Evolutionary conservation across 257 asterid genomes (phyloP).

Genomic region (Lavandula angustifolia): DNA sequence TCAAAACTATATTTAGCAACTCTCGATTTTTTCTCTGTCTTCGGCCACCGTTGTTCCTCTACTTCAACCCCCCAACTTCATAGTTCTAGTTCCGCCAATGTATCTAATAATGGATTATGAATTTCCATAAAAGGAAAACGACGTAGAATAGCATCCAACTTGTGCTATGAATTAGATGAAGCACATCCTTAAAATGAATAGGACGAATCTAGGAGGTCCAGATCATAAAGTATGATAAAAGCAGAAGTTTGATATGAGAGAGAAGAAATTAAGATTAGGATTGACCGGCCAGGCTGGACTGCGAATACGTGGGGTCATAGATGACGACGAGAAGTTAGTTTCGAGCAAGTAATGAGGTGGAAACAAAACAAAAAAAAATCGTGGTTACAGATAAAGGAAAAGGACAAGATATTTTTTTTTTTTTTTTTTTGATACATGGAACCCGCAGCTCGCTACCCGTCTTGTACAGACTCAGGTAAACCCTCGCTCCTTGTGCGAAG

Average conservation of each 20-base stretch:
- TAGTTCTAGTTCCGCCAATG: too few species aligned
- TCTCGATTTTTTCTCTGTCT: too few species aligned
- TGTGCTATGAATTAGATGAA: not conserved
- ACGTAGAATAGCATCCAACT: slow-evolving; percentile 6
- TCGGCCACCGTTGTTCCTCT: too few species aligned
- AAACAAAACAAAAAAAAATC: not conserved
- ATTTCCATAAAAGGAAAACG: not conserved
- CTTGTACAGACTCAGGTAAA: too few species aligned
- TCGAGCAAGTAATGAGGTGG: not conserved
- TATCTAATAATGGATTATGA: too few species aligned
- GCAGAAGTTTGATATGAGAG: not conserved
- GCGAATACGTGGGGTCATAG: slow-evolving; percentile 13
- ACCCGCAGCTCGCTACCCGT: too few species aligned
- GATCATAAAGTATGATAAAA: slow-evolving; percentile 8
- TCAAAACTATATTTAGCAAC: too few species aligned
- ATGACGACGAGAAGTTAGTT: not conserved
- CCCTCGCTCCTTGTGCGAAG: too few species aligned
- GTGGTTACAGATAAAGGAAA: slow-evolving; percentile 7
- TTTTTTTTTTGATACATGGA: too few species aligned
- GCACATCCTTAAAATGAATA: not conserved
- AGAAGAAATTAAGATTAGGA: not conserved
- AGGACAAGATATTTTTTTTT: not conserved
- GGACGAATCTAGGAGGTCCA: not conserved
- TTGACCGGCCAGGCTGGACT: slow-evolving; percentile 17
- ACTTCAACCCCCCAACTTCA: too few species aligned